Conservation (phyloP, 2,329 filamentous ascomycete genomes). For the Tricladium varicosporioides region DNA sequence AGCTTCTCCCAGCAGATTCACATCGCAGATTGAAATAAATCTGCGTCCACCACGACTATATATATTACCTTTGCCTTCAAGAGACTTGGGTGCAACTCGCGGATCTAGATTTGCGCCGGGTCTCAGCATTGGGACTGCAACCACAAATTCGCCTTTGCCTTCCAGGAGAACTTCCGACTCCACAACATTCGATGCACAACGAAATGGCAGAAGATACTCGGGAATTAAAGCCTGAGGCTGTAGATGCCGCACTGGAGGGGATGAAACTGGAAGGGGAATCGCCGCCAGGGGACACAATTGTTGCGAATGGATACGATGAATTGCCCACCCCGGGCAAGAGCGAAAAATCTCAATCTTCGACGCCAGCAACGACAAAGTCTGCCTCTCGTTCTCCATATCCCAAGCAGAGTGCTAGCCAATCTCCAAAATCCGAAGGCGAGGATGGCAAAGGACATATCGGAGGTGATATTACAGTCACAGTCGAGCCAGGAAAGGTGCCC, state of each 20-base stretch:
- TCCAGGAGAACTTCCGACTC: conserved; percentile 1
- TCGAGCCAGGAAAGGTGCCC: conserved; percentile 63
- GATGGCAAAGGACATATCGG: conserved; percentile 52
- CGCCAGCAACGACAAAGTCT: conserved; percentile 24
- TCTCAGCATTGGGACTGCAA: conserved; percentile 1
- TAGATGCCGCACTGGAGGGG: conserved; percentile 32
- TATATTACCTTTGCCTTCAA: background rate
- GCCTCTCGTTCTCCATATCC: conserved; percentile 6
- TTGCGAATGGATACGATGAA: conserved; percentile 25
- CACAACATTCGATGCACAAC: conserved; percentile 3
- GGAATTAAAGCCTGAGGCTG: conserved; percentile 27
- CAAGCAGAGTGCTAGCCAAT: conserved; percentile 24
- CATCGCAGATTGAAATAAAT: background rate
- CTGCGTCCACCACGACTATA: background rate
- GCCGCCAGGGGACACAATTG: conserved; percentile 14
- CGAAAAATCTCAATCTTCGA: conserved; percentile 27
- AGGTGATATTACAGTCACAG: conserved; percentile 60
- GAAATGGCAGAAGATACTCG: conserved; percentile 32
- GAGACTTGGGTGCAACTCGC: background rate
- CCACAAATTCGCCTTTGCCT: conserved; percentile 5
- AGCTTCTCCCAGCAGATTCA: conserved; percentile 4
- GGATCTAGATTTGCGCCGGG: background rate
- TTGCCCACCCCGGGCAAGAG: conserved; percentile 15
- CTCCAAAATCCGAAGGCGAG: conserved; percentile 37
- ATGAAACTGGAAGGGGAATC: conserved; percentile 33